These are phyloP conservation scores for Crithidia acanthocephali DNA, from an alignment of 208 protist genomes.

Conservation along the genomic window DNA sequence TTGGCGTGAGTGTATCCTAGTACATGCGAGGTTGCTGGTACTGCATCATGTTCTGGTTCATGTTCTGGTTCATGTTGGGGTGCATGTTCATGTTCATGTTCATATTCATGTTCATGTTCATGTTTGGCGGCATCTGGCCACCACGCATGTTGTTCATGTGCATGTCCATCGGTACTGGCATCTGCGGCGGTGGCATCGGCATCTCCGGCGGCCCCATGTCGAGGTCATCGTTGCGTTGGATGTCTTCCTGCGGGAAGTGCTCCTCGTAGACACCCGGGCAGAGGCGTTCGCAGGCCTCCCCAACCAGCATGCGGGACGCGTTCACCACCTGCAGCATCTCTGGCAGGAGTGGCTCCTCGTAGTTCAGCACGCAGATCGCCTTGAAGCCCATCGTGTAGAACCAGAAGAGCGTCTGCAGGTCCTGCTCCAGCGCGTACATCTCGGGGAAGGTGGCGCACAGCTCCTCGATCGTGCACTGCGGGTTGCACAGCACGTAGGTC, in stretches of 20 bases:
- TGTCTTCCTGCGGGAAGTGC: constrained; percentile 27
- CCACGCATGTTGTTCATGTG: constrained; percentile 32
- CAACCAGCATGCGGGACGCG: constrained; percentile 43
- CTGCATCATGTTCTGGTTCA: constrained; percentile 34
- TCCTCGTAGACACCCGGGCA: constrained; percentile 33
- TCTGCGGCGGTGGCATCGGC: constrained; percentile 19
- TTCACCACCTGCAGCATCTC: constrained; percentile 42
- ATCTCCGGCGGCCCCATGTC: constrained; percentile 19
- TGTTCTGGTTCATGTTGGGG: constrained; percentile 23
- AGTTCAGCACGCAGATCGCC: constrained; percentile 52
- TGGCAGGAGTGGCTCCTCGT: constrained; percentile 32
- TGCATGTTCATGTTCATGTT: constrained; percentile 40
- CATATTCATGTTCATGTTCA: constrained; percentile 31
- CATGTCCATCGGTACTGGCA: constrained; percentile 29
- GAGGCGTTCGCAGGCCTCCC: constrained; percentile 44
- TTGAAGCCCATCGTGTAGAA: constrained; percentile 79
- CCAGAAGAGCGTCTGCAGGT: constrained; percentile 79
- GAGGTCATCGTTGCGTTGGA: constrained; percentile 15
- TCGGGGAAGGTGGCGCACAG: constrained; percentile 65
- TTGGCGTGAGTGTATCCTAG: no score
- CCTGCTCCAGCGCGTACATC: constrained; percentile 50
- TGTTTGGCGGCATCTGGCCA: constrained; percentile 22
- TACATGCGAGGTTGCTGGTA: constrained; percentile 34
- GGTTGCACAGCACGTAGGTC: constrained; percentile 75
- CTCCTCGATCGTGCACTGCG: constrained; percentile 55